Evolutionary conservation across 176 grass and related monocot genomes (phyloP), one percentile per base, ranked within the genome.

Genomic region (Aegilops longissima): DNA sequence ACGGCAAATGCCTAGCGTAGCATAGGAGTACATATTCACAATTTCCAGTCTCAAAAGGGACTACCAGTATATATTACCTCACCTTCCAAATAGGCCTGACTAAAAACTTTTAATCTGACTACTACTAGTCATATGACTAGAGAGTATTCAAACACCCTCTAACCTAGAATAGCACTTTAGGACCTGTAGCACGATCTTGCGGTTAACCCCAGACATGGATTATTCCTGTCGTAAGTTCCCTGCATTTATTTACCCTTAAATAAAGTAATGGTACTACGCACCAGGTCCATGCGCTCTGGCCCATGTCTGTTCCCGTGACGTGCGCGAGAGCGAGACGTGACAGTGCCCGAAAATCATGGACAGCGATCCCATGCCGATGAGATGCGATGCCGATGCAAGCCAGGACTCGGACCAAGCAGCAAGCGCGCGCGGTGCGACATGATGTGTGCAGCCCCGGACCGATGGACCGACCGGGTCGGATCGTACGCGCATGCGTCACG

Each of bases 301-400:
- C 87, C 38, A 72, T 54, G 68, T 84, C 76, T 8, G 87, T 73
- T 81, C 67, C 21, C 0, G 87, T 89, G 87, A 85, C 87, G 76
- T 29, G 35, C 12, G 39, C 2, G 5, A 0, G 39, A 27, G 71
- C 14, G 67, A 61, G 87, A 85, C 27, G 61, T 81, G 88, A 81
- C 78, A 69, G 7, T 24, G 47, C 70, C 70, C 16, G 20, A 11
- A 76, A 31, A 76, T 20, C 8, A 51, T 51, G 5, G 3, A 21
- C 21, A 17, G 29, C 16, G 2, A 20, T 23, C 63, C 78, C 83
- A 90, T 80, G 72, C 69, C 82, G 58, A 30, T 78, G 47, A 83
- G 49, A 82, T 59, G 51, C 9, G 40, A 42, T 39, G 36, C 36
- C 47, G 6, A 69, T 34, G 31, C 66, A 3, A 33, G 29, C 65